These are phyloP conservation scores for Pestalotiopsis sp. DNA, from an alignment of 2,329 filamentous ascomycete genomes.

Conservation along the genomic window DNA sequence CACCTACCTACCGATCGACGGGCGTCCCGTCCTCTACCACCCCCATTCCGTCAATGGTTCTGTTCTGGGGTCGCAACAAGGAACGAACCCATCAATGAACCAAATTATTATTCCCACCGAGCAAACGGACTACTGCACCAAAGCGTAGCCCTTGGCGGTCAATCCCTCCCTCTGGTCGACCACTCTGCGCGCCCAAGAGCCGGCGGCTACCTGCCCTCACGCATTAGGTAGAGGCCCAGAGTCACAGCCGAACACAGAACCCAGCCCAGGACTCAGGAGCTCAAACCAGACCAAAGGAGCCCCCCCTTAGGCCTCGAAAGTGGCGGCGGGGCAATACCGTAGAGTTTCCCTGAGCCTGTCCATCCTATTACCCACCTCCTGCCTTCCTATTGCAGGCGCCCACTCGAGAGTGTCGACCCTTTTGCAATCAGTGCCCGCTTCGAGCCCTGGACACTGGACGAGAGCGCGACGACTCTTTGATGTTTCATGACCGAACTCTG, in stretches of 20 bases:
- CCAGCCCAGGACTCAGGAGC: background rate
- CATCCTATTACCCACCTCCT: background rate
- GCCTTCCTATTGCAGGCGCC: slow-evolving; percentile 11
- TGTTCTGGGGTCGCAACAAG: background rate
- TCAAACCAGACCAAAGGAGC: background rate
- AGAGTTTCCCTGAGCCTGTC: slow-evolving; percentile 6
- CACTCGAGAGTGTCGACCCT: slow-evolving; percentile 3
- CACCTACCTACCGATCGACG: background rate
- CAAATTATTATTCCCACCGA: background rate
- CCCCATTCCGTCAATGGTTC: background rate
- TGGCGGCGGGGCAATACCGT: slow-evolving; percentile 10
- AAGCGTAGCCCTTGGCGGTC: background rate
- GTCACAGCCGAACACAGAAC: background rate
- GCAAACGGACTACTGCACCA: background rate
- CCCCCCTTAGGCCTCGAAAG: background rate
- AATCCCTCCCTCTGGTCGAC: background rate
- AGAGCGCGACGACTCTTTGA: background rate
- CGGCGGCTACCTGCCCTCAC: background rate
- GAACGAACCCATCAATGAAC: background rate
- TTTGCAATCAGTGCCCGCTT: background rate
- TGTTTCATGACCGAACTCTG: slow-evolving; percentile 9
- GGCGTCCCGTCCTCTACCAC: background rate
- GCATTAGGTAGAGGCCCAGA: background rate
- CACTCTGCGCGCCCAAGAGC: background rate
- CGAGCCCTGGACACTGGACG: slow-evolving; percentile 8